Base-by-base conservation (phyloP, 164 flowering plant species). In the Amborella trichopoda region DNA sequence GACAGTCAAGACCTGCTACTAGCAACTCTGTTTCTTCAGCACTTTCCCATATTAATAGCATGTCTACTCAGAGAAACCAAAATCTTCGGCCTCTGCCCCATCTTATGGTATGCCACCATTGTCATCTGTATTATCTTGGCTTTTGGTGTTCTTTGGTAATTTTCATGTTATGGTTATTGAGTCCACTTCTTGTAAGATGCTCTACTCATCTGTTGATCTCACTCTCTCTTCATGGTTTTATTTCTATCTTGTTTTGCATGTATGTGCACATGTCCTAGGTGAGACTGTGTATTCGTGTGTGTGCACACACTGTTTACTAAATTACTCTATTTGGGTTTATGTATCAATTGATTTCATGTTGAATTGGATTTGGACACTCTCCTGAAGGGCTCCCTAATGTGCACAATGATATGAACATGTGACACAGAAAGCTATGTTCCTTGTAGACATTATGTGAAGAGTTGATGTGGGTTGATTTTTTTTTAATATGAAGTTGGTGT, bases 51-150 rank as follows among this genome's bases (percentile, higher is more conserved):
- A 64, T 43, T 9, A 73, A 63, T 41, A 63, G 54, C 43, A 14
- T 40, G 2, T 49, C 40, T 4, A 20, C 18, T 5, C 6, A 5
- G 14, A 74, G 68, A 68, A 79, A 66, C 52, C 80, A 71, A 28
- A 79, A 62, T 49, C 46, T 38, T 24, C 79, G 66, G 2, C 69
- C 81, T n/a, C 65, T 50, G 26, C 63, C 69, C 12, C 72, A 75
- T 49, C 28, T 61, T 39, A 66, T 67, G 81, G 94, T 83, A 76
- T 38, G 38, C 26, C 25, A 13, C 21, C 22, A 36, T 24, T 8
- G 14, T 30, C 14, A 8, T 30, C 14, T 9, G 9, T 1, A 9
- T 30, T 30, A 9, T 30, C 34, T 30, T 30, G n/a, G n/a, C n/a
- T n/a, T n/a, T n/a, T n/a, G n/a, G n/a, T n/a, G n/a, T n/a, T n/a